phyloP scores from a whole-genome alignment of 768 basidiomycete species.

The Crucibulum laeve region DNA sequence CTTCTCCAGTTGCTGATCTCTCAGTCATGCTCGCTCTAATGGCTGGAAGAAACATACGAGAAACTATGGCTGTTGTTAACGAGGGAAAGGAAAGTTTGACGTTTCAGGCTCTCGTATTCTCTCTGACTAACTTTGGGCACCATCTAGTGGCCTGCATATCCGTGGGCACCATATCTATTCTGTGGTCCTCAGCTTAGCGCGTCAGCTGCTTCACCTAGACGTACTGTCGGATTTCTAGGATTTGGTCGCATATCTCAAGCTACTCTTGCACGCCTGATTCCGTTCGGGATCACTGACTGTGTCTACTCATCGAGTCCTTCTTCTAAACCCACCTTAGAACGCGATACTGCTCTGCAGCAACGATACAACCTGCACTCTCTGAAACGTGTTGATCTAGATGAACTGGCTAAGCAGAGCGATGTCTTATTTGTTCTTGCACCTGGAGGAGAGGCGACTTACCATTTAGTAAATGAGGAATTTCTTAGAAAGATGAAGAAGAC shows the following conservation, averaged over 20 bases:
- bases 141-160: constrained; percentile 69
- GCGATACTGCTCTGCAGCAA: constrained; percentile 27
- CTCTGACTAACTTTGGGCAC: not conserved
- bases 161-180: constrained; percentile 81
- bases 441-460: constrained; percentile 64
- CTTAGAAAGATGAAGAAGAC: constrained; percentile 82
- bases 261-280: constrained; percentile 70
- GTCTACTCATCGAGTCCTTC: constrained; percentile 62
- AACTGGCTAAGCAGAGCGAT: constrained; percentile 77
- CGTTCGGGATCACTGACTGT: constrained; percentile 77
- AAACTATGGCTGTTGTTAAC: constrained; percentile 61
- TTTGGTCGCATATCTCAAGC: constrained; percentile 94
- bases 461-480: constrained; percentile 70
- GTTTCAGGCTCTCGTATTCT: not conserved
- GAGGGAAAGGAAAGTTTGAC: constrained; percentile 52
- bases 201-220: constrained; percentile 38
- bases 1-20: constrained; percentile 74
- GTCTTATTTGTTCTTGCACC: constrained; percentile 82
- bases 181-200: constrained; percentile 81
- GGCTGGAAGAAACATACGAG: constrained; percentile 80
- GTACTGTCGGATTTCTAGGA: constrained; percentile 87
- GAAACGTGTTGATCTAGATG: constrained; percentile 54
- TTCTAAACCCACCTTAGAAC: constrained; percentile 36
- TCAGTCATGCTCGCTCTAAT: constrained; percentile 90
- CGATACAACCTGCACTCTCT: constrained; percentile 35